Percentiles rank a stretch among this genome's conserved stretches.
phyloP scores from a whole-genome alignment of 306 rosid genomes.

The Hippophae gyantsensis region DNA sequence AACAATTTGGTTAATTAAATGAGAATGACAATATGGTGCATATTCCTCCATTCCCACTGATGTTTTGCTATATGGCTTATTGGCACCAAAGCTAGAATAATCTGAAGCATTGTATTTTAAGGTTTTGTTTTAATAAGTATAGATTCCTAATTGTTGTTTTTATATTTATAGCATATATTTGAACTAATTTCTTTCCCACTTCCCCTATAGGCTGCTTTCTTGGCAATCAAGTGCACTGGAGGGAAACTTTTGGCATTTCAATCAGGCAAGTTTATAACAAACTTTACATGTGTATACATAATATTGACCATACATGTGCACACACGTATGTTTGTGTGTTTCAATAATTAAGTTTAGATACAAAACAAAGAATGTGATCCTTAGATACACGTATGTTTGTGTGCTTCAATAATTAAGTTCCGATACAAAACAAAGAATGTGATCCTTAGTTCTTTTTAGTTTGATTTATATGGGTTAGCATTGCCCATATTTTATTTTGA shows the following conservation, averaged over 20 bases:
- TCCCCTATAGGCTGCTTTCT: constrained; percentile 65
- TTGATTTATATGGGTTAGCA: background rate
- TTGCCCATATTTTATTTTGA: background rate
- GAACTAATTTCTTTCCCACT: constrained; percentile 13
- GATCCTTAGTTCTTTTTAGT: background rate
- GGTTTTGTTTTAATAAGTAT: background rate
- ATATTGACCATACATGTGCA: background rate
- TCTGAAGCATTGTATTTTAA: constrained; percentile 1
- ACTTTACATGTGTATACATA: background rate
- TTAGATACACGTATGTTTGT: too few species aligned
- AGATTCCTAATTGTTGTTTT: background rate
- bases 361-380: background rate
- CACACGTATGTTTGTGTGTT: too few species aligned
- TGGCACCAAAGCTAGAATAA: background rate
- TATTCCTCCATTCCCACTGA: background rate
- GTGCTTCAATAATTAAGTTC: background rate
- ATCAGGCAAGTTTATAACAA: constrained; percentile 61
- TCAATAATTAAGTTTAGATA: background rate
- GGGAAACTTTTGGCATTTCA: constrained; percentile 92
- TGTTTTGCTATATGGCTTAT: background rate
- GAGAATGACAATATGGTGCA: background rate
- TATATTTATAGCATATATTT: background rate
- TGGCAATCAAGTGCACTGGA: constrained; percentile 90
- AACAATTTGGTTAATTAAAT: background rate
- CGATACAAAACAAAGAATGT: background rate